These are phyloP conservation scores for Litsea cubeba DNA, from an alignment of 164 flowering plant genomes.

Conservation along the genomic window DNA sequence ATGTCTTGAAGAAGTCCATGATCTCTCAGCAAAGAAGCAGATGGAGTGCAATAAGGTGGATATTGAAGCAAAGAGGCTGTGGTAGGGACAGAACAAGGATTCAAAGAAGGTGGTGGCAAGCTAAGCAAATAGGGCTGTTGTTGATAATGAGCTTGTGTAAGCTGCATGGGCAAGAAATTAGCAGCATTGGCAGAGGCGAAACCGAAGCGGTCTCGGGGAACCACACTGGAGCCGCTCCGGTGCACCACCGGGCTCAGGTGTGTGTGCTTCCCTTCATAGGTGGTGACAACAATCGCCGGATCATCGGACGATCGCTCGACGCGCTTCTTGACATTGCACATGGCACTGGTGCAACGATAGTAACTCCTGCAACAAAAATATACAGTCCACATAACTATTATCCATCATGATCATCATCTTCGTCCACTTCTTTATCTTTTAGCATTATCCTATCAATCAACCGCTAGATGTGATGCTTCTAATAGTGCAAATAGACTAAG, in stretches of 20 bases:
- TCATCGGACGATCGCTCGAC: slow-evolving; percentile 81
- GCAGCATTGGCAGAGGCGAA: slow-evolving; percentile 5
- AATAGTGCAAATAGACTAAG: too few species aligned
- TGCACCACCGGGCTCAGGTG: slow-evolving; percentile 65
- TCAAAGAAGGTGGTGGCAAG: slow-evolving; percentile 21
- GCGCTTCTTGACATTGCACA: slow-evolving; percentile 86
- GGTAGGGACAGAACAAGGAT: slow-evolving; percentile 9
- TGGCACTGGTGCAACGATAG: slow-evolving; percentile 78
- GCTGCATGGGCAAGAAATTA: slow-evolving; percentile 6
- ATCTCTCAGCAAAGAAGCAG: slow-evolving; percentile 39
- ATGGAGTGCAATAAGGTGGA: slow-evolving; percentile 17
- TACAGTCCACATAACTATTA: background rate
- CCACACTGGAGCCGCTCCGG: slow-evolving; percentile 28
- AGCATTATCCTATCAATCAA: too few species aligned
- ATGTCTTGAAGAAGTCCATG: slow-evolving; percentile 77
- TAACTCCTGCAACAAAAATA: slow-evolving; percentile 56
- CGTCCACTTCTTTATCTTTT: too few species aligned
- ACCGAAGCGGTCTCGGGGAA: background rate
- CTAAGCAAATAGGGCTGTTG: slow-evolving; percentile 28
- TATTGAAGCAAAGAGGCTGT: slow-evolving; percentile 9
- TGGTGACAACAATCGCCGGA: slow-evolving; percentile 68
- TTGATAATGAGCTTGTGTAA: slow-evolving; percentile 13
- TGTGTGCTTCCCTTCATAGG: slow-evolving; percentile 87
- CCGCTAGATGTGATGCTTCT: too few species aligned
- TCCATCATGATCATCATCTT: background rate